phyloP scores from a whole-genome alignment of 768 basidiomycete species.

The Boletus rubescentipes region DNA sequence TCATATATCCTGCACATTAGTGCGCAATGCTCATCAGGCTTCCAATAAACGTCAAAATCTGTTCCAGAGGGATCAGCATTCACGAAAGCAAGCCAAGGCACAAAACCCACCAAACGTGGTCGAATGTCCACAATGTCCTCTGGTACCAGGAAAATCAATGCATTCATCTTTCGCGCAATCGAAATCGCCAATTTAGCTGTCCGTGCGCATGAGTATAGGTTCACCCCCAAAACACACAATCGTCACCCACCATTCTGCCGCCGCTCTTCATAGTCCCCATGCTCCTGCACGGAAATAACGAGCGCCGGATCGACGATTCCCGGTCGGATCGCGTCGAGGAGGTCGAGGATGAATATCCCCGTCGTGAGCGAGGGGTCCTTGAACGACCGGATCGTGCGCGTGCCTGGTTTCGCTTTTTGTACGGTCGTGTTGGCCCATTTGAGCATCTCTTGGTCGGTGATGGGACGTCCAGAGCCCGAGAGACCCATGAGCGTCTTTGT shows the following conservation, averaged over 20 bases:
- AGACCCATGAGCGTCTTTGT: slow-evolving; percentile 83
- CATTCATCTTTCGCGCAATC: slow-evolving; percentile 97
- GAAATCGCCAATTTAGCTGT: slow-evolving; percentile 96
- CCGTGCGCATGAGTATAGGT: neutral
- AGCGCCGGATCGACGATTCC: slow-evolving; percentile 93
- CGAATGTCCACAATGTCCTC: slow-evolving; percentile 97
- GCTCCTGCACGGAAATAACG: slow-evolving; percentile 59
- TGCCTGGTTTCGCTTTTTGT: slow-evolving; percentile 59
- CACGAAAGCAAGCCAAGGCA: neutral
- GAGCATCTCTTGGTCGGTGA: slow-evolving; percentile 91
- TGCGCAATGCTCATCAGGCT: slow-evolving; percentile 79
- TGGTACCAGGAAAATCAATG: slow-evolving; percentile 93
- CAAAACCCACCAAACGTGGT: slow-evolving; percentile 70
- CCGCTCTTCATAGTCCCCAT: slow-evolving; percentile 80
- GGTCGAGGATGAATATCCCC: slow-evolving; percentile 89
- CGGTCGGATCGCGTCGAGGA: slow-evolving; percentile 87
- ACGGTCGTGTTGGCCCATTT: slow-evolving; percentile 95
- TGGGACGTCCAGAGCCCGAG: slow-evolving; percentile 69
- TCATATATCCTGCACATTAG: neutral
- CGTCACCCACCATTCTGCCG: slow-evolving; percentile 78
- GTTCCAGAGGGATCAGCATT: neutral
- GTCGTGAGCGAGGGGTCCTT: slow-evolving; percentile 90
- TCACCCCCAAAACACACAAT: neutral
- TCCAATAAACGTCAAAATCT: slow-evolving; percentile 96
- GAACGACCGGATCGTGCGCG: slow-evolving; percentile 80